phyloP scores from a whole-genome alignment of 2,329 filamentous ascomycete genomes.

The Cytospora piceae region DNA sequence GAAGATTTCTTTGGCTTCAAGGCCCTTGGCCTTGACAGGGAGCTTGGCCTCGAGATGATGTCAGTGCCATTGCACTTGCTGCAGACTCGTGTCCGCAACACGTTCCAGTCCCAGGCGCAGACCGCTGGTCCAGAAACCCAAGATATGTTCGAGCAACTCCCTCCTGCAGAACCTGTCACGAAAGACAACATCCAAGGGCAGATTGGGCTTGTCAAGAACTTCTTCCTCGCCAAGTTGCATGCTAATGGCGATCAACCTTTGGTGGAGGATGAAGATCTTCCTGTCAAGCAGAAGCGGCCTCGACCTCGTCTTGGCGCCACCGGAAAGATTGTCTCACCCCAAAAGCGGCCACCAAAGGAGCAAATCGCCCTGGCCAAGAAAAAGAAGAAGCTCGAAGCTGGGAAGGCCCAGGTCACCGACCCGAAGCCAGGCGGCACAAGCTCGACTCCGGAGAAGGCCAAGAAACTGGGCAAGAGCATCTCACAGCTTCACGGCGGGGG shows the following conservation, averaged over 20 bases:
- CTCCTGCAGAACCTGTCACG: conserved; percentile 76
- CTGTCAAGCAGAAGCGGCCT: conserved; percentile 83
- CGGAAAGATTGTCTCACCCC: conserved; percentile 83
- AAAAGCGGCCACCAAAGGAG: conserved; percentile 81
- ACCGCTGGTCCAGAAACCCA: conserved; percentile 61
- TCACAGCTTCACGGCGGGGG: conserved; percentile 41
- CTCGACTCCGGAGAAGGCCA: conserved; percentile 45
- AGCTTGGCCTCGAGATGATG: conserved; percentile 85
- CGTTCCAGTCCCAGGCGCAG: conserved; percentile 76
- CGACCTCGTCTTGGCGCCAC: conserved; percentile 69
- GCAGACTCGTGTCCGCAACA: conserved; percentile 85
- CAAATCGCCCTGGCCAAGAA: conserved; percentile 85
- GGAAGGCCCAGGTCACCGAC: conserved; percentile 55
- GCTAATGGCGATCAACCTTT: conserved; percentile 81
- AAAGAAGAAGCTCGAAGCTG: conserved; percentile 73
- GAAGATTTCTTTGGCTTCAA: conserved; percentile 99
- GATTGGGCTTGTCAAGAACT: conserved; percentile 86
- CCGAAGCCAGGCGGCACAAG: conserved; percentile 42
- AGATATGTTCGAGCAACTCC: conserved; percentile 68
- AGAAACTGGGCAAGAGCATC: conserved; percentile 53
- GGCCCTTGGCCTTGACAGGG: conserved; percentile 87
- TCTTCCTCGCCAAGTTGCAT: conserved; percentile 87
- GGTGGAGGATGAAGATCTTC: conserved; percentile 92
- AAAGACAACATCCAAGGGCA: conserved; percentile 76
- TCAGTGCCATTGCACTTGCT: conserved; percentile 93